These are phyloP conservation scores for Tulasnella sp. DNA, from an alignment of 768 basidiomycete genomes.

Conservation along the genomic window DNA sequence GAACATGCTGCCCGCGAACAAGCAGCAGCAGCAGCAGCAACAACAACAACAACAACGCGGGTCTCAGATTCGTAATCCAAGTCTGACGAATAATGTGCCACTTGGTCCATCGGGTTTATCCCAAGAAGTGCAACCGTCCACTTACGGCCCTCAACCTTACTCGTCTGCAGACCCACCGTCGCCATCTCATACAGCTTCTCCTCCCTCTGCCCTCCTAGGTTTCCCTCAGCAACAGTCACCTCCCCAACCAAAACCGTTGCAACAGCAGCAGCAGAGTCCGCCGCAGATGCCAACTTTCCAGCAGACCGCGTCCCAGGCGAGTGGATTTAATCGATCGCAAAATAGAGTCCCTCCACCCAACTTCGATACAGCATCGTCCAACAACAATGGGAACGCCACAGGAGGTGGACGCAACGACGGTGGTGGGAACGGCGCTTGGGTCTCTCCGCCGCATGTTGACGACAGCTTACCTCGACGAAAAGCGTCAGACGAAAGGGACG, in stretches of 20 bases:
- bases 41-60: neutral
- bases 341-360: conserved; percentile 4
- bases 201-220: neutral
- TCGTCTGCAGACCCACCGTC: conserved; percentile 1
- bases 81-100: neutral
- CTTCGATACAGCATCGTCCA: neutral
- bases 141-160: neutral
- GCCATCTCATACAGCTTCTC: conserved; percentile 13
- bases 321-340: neutral
- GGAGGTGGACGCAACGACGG: neutral
- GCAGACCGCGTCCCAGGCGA: neutral
- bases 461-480: neutral
- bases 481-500: neutral
- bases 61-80: conserved; percentile 11
- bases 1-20: neutral
- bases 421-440: neutral
- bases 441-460: neutral
- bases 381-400: neutral
- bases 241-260: neutral
- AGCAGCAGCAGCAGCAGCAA: neutral
- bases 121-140: neutral
- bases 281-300: conserved; percentile 2
- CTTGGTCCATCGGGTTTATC: neutral
- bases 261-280: conserved; percentile 6
- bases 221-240: neutral